These are phyloP conservation scores for Eucalyptus melliodora DNA, from an alignment of 345 rosid genomes.

Conservation along the genomic window DNA sequence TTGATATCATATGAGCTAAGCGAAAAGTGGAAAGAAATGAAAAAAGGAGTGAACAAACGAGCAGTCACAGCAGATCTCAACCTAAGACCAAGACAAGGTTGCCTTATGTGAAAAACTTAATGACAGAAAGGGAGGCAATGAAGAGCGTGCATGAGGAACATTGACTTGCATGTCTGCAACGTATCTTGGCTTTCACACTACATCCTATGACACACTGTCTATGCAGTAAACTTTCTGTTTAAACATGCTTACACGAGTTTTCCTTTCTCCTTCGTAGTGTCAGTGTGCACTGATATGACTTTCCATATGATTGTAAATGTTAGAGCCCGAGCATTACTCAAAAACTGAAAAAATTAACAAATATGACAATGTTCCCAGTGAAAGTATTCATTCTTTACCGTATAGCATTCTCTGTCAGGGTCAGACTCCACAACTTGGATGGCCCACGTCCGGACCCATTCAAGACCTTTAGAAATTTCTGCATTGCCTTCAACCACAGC, in stretches of 20 bases:
- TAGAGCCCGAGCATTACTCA: background rate
- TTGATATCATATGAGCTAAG: background rate
- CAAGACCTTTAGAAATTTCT: conserved; percentile 69
- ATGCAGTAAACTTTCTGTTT: background rate
- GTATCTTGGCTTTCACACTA: background rate
- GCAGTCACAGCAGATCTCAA: background rate
- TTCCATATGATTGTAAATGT: background rate
- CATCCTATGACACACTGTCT: background rate
- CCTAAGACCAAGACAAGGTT: background rate
- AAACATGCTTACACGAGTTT: background rate
- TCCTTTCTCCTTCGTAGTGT: background rate
- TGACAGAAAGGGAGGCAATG: background rate
- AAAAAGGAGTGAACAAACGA: background rate
- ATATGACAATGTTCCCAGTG: background rate
- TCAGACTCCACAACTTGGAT: conserved; percentile 69
- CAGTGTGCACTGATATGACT: background rate
- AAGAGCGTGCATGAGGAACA: background rate
- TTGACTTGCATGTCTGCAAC: background rate
- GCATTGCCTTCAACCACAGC: conserved; percentile 61
- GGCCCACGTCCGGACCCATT: conserved; percentile 89
- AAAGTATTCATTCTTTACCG: conserved; percentile 25
- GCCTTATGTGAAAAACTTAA: background rate
- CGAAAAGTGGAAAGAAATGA: background rate
- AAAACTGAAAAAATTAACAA: background rate
- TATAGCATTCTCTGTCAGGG: conserved; percentile 73